Conservation (phyloP, 805 yeast genomes). For the Wickerhamomyces queroliae region DNA sequence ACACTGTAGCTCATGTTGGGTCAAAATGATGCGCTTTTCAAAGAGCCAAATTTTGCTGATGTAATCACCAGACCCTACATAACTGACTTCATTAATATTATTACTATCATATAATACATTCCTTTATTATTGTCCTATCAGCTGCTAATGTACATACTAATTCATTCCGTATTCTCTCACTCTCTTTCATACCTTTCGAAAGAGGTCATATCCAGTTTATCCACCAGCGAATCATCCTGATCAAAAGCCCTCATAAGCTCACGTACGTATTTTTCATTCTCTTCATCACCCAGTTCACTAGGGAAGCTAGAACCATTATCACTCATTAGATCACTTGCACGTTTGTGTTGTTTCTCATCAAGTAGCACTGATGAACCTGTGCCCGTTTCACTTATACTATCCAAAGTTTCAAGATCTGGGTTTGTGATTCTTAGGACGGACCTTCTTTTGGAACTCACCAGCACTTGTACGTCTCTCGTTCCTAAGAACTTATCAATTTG, state of each 20-base stretch:
- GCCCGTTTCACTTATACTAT: not conserved
- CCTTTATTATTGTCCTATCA: too few relatives aligned
- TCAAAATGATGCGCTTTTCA: too few relatives aligned
- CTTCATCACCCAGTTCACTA: constrained; percentile 5
- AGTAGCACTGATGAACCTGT: constrained; percentile 9
- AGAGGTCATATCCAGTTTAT: too few relatives aligned
- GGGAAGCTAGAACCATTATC: not conserved
- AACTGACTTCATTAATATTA: too few relatives aligned
- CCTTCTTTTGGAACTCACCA: constrained; percentile 61
- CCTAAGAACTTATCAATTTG: constrained; percentile 38
- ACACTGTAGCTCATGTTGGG: too few relatives aligned
- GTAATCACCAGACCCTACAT: too few relatives aligned
- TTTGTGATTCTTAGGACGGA: constrained; percentile 55
- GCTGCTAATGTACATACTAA: too few relatives aligned
- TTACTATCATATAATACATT: too few relatives aligned
- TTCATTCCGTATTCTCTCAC: too few relatives aligned
- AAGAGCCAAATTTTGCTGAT: too few relatives aligned
- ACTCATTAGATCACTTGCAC: constrained; percentile 19
- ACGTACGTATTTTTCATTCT: constrained; percentile 16
- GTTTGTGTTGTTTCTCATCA: not conserved
- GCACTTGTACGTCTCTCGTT: constrained; percentile 61
- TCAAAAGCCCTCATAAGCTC: constrained; percentile 27
- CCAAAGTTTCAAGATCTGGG: constrained; percentile 38
- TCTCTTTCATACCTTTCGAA: too few relatives aligned
- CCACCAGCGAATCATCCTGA: constrained; percentile 31